These are phyloP conservation scores for Ophiostoma sp. DNA, from an alignment of 2,329 filamentous ascomycete genomes.

Conservation along the genomic window DNA sequence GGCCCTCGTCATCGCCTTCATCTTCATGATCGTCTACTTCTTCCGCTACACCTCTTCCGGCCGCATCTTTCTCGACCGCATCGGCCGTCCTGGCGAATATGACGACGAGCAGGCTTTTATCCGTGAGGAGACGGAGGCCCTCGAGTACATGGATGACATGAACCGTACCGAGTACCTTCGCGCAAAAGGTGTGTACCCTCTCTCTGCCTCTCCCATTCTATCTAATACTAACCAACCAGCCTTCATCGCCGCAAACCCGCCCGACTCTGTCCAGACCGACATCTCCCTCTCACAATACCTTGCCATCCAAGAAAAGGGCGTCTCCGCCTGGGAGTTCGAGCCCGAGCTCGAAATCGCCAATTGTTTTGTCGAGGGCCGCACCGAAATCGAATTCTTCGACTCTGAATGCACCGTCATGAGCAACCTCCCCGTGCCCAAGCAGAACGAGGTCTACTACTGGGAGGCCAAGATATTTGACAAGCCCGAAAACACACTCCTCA, in stretches of 20 bases:
- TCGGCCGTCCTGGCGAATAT: constrained; percentile 90
- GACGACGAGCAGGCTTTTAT: constrained; percentile 95
- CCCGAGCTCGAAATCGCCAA: constrained; percentile 98
- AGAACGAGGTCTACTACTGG: constrained; percentile 99
- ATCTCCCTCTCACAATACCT: constrained; percentile 97
- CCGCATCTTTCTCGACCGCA: constrained; percentile 85
- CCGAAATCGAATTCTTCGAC: constrained; percentile 98
- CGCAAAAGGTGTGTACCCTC: constrained; percentile 69
- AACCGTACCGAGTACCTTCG: constrained; percentile 83
- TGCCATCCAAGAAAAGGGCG: constrained; percentile 97
- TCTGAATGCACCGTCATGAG: constrained; percentile 96
- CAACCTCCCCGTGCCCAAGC: constrained; percentile 93
- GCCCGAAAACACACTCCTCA: constrained; percentile 78
- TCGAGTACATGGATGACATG: constrained; percentile 94
- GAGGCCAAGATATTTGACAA: constrained; percentile 98
- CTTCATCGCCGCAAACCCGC: constrained; percentile 88
- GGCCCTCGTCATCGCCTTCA: constrained; percentile 72
- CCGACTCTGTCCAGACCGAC: constrained; percentile 91
- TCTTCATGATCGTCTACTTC: constrained; percentile 82
- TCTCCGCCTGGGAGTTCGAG: constrained; percentile 99
- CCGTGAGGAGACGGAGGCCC: constrained; percentile 87
- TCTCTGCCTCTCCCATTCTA: background rate
- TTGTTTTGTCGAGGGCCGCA: constrained; percentile 93
- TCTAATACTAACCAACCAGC: constrained; percentile 48
- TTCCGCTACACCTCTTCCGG: constrained; percentile 85